These are phyloP conservation scores for Zancudomyces culisetae DNA, from an alignment of 371 early-diverging fungal genomes.

Conservation along the genomic window DNA sequence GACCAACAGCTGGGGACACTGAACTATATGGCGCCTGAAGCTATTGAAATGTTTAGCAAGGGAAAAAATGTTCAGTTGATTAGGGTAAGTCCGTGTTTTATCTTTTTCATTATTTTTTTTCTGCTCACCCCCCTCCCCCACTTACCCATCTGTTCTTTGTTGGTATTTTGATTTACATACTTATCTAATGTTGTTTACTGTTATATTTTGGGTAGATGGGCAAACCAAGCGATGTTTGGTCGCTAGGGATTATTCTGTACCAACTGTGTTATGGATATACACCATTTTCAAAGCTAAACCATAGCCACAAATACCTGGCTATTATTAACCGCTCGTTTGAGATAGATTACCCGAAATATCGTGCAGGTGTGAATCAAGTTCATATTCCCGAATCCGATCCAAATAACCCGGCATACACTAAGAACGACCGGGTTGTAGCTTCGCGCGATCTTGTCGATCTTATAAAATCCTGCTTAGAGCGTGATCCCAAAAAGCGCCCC, in stretches of 20 bases:
- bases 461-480: conserved; percentile 41
- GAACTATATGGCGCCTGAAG: conserved; percentile 97
- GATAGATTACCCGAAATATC: conserved; percentile 34
- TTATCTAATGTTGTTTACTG: no score
- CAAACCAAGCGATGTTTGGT: conserved; percentile 86
- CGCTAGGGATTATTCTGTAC: conserved; percentile 92
- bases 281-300: conserved; percentile 56
- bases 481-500: conserved; percentile 41
- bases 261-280: conserved; percentile 84
- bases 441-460: conserved; percentile 28
- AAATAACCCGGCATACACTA: conserved; percentile 4
- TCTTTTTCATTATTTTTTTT: no score
- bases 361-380: conserved; percentile 17
- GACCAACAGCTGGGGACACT: conserved; percentile 84
- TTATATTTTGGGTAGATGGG: no score
- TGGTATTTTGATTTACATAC: no score
- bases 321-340: conserved; percentile 44
- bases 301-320: conserved; percentile 40
- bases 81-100: no score
- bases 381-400: conserved; percentile 13
- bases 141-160: no score
- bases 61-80: conserved; percentile 15
- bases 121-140: no score
- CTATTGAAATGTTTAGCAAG: conserved; percentile 28
- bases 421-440: conserved; percentile 6